phyloP scores from a whole-genome alignment of 1,284 basidiomycete genomes.

The Ganoderma sinense region DNA sequence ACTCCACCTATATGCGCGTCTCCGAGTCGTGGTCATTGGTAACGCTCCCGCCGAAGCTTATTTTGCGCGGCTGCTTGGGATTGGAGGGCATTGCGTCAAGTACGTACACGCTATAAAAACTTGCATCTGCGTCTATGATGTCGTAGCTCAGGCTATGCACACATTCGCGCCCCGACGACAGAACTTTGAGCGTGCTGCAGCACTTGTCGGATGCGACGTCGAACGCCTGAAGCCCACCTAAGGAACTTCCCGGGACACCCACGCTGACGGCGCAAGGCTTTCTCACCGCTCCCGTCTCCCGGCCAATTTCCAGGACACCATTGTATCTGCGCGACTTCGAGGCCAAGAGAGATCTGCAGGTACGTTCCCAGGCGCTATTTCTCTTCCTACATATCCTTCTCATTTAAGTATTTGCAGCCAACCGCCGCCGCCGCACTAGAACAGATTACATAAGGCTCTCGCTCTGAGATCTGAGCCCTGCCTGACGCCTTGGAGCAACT shows the following conservation, averaged over 20 bases:
- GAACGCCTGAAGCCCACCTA: background rate
- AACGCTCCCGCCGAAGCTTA: background rate
- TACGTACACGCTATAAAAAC: background rate
- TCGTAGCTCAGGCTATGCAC: background rate
- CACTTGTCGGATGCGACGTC: background rate
- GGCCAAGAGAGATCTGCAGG: slow-evolving; percentile 26
- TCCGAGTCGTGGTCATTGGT: background rate
- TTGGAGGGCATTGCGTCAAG: background rate
- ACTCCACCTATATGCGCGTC: background rate
- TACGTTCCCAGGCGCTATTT: slow-evolving; percentile 24
- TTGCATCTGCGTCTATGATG: background rate
- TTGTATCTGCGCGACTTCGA: background rate
- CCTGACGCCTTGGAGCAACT: background rate
- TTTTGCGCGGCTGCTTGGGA: background rate
- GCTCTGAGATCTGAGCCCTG: slow-evolving; percentile 4
- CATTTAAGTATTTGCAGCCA: background rate
- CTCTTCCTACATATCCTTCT: slow-evolving; percentile 8
- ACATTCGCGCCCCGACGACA: background rate
- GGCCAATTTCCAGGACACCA: slow-evolving; percentile 22
- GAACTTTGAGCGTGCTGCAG: background rate
- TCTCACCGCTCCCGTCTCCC: slow-evolving; percentile 17
- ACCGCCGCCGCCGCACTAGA: background rate
- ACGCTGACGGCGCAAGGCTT: slow-evolving; percentile 3
- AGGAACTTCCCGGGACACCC: background rate
- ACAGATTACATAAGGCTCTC: background rate